Base-by-base conservation (phyloP, 495 filamentous ascomycete genomes). In the Neohortaea acidophila region DNA sequence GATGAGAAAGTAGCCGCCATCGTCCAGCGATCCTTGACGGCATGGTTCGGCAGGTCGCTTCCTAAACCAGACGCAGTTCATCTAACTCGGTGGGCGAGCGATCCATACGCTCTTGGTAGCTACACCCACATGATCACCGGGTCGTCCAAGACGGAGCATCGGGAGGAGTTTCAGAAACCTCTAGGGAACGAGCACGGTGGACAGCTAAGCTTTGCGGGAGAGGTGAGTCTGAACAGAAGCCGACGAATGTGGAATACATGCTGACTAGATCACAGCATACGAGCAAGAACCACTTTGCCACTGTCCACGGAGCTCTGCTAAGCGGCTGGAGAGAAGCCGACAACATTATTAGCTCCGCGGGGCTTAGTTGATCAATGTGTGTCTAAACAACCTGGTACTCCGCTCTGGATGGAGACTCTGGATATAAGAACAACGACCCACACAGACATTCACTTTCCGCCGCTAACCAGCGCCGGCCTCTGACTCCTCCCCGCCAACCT, bases 291-390 rank as follows among this genome's bases (percentile, higher is more conserved):
- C 44, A 47, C 20, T 47, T 47, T 24, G 44, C 44, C 20, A 47
- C 44, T 11, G 44, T 47, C 22, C 44, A 47, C 34, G 44, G 44
- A 4, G 44, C 44, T 15, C 27, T 47, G 11, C 25, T 47, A 3
- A 42, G 38, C 25, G 44, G 44, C 10, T 47, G 44, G 44, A 33
- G 44, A 26, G 44, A 47, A 17, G 44, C 44, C 13, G 39, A 47
- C 32, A 38, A 23, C 12, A 37, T 46, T 15, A 20, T 34, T 7
- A n/a, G n/a, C n/a, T n/a, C n/a, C n/a, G n/a, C n/a, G n/a, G n/a
- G n/a, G n/a, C n/a, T n/a, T n/a, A n/a, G n/a, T n/a, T n/a, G n/a
- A n/a, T n/a, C n/a, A n/a, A n/a, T n/a, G n/a, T n/a, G n/a, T n/a
- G n/a, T n/a, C n/a, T n/a, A n/a, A n/a, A n/a, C n/a, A n/a, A n/a